A percentile compares a stretch with the other conserved stretches of the same genome.
phyloP scores from a whole-genome alignment of 176 grass and related monocot species.

The Lolium rigidum region DNA sequence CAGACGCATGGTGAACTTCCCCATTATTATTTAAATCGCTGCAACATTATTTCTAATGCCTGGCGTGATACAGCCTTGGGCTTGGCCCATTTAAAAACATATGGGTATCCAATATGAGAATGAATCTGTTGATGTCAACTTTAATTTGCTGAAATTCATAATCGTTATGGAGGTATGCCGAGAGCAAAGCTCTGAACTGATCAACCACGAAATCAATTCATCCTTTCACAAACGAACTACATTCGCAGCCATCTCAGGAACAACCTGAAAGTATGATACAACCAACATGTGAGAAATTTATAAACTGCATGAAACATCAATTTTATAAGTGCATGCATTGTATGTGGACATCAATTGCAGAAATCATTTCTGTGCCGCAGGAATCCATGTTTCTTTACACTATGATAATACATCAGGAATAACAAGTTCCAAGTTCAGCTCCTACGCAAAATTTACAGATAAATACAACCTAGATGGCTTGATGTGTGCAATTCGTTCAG shows the following conservation, averaged over 20 bases:
- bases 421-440: slow-evolving; percentile 87
- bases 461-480: background rate
- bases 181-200: too few species aligned
- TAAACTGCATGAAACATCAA: background rate
- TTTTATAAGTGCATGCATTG: background rate
- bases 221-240: slow-evolving; percentile 42
- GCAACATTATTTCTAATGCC: too few species aligned
- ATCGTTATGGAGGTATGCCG: too few species aligned
- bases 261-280: slow-evolving; percentile 49
- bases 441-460: slow-evolving; percentile 47
- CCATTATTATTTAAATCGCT: too few species aligned
- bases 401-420: slow-evolving; percentile 84
- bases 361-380: slow-evolving; percentile 92
- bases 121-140: too few species aligned
- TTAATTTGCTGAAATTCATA: too few species aligned
- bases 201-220: too few species aligned
- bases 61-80: too few species aligned
- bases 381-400: slow-evolving; percentile 94
- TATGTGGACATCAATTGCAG: slow-evolving; percentile 65
- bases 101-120: too few species aligned
- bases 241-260: slow-evolving; percentile 91
- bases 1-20: too few species aligned
- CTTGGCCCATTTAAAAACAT: too few species aligned
- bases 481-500: background rate
- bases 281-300: background rate